phyloP scores from a whole-genome alignment of 106 monocot genomes.

The Posidonia australis region DNA sequence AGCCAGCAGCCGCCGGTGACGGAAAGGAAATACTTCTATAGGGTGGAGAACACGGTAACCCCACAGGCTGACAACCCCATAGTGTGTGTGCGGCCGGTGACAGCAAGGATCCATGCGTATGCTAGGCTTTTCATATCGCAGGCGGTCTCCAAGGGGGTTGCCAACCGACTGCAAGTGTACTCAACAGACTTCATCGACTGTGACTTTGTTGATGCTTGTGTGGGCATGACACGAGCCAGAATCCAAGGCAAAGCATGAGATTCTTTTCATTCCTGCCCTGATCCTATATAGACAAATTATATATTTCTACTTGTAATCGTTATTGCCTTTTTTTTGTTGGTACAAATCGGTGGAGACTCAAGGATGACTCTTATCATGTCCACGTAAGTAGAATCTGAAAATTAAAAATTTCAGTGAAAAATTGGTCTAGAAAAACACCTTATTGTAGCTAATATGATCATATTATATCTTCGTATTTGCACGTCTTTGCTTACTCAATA shows the following conservation, averaged over 20 bases:
- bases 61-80: constrained; percentile 81
- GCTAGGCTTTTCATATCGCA: constrained; percentile 72
- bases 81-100: constrained; percentile 65
- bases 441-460: too few species aligned
- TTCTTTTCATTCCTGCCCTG: too few species aligned
- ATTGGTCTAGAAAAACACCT: too few species aligned
- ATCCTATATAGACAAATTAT: too few species aligned
- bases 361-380: too few species aligned
- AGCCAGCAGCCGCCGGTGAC: constrained; percentile 36
- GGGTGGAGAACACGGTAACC: constrained; percentile 94
- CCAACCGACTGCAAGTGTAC: constrained; percentile 56
- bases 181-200: constrained; percentile 79
- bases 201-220: constrained; percentile 92
- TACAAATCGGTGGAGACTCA: too few species aligned
- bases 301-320: too few species aligned
- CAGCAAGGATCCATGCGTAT: constrained; percentile 44
- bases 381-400: too few species aligned
- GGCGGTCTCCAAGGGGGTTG: constrained; percentile 41
- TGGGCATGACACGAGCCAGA: constrained; percentile 50
- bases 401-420: too few species aligned
- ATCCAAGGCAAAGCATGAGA: constrained; percentile 35
- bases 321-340: too few species aligned
- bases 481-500: too few species aligned
- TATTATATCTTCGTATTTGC: too few species aligned
- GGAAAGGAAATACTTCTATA: constrained; percentile 59